Conservation (phyloP, 2,329 filamentous ascomycete genomes). For the Pseudohalonectria lignicola region DNA sequence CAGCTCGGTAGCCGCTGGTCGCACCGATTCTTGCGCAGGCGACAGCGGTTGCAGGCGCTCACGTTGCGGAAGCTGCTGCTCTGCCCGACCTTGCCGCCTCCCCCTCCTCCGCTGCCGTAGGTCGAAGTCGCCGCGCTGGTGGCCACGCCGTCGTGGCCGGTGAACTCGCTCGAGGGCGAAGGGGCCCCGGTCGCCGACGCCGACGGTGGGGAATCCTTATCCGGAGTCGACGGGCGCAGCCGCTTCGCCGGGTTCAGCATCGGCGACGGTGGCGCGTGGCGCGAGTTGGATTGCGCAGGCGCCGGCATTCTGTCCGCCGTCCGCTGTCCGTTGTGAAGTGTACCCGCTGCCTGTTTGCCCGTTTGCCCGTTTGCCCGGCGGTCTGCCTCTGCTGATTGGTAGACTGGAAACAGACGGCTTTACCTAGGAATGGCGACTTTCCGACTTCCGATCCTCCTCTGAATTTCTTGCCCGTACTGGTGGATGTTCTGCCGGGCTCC, state of each 20-base stretch:
- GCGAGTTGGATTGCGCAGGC: not conserved
- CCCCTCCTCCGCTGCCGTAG: slow-evolving; percentile 15
- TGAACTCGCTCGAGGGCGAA: slow-evolving; percentile 18
- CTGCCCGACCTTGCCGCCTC: slow-evolving; percentile 35
- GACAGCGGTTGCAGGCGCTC: slow-evolving; percentile 87
- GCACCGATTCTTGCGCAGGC: slow-evolving; percentile 86
- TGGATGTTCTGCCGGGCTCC: too few species aligned
- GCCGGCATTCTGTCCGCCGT: slow-evolving; percentile 27
- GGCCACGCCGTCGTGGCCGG: slow-evolving; percentile 15
- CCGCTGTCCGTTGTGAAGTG: too few species aligned
- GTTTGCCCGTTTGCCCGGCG: not conserved
- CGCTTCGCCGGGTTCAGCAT: slow-evolving; percentile 44
- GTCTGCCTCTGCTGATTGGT: not conserved
- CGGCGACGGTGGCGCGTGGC: slow-evolving; percentile 35
- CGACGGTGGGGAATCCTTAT: slow-evolving; percentile 29
- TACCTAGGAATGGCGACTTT: too few species aligned
- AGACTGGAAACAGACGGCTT: too few species aligned
- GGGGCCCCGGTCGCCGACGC: slow-evolving; percentile 20
- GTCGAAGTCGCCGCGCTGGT: slow-evolving; percentile 13
- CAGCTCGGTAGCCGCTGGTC: slow-evolving; percentile 89
- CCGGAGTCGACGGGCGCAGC: slow-evolving; percentile 41
- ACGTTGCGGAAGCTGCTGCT: slow-evolving; percentile 73
- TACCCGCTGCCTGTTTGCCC: too few species aligned
- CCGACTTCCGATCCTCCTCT: too few species aligned
- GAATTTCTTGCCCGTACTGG: too few species aligned